Conservation (phyloP, 2,329 filamentous ascomycete species). For the Penicillium sp. region DNA sequence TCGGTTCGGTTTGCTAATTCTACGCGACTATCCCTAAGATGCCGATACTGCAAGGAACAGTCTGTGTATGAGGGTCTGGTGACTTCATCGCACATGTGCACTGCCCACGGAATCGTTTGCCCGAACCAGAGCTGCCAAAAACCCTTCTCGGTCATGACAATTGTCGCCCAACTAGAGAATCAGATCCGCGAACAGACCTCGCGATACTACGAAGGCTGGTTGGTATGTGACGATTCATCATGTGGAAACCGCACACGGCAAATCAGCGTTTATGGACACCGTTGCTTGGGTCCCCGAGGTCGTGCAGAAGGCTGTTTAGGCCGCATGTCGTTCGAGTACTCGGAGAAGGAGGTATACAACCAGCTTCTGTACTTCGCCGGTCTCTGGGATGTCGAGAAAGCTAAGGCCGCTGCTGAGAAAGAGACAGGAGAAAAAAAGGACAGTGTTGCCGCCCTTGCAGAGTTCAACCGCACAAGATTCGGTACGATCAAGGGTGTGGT, state of each 20-base stretch:
- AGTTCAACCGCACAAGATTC: slow-evolving; percentile 80
- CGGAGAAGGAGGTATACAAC: slow-evolving; percentile 90
- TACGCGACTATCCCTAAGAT: slow-evolving; percentile 72
- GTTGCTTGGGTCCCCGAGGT: slow-evolving; percentile 84
- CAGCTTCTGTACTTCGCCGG: slow-evolving; percentile 84
- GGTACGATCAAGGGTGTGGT: slow-evolving; percentile 73
- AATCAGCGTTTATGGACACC: slow-evolving; percentile 87
- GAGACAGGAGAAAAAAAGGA: slow-evolving; percentile 59
- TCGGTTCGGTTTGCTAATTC: slow-evolving; percentile 84
- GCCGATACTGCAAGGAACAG: slow-evolving; percentile 72
- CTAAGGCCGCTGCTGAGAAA: slow-evolving; percentile 55
- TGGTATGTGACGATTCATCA: slow-evolving; percentile 83
- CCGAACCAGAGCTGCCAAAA: slow-evolving; percentile 61
- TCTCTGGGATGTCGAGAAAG: slow-evolving; percentile 88
- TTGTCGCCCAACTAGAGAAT: slow-evolving; percentile 83
- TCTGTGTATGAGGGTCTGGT: slow-evolving; percentile 76
- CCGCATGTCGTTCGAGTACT: slow-evolving; percentile 82
- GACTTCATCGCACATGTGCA: slow-evolving; percentile 59
- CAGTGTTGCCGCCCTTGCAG: slow-evolving; percentile 68
- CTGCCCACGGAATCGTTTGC: slow-evolving; percentile 74
- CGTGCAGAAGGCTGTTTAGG: slow-evolving; percentile 82
- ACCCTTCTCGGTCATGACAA: slow-evolving; percentile 65
- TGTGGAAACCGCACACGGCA: slow-evolving; percentile 86
- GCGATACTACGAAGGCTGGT: slow-evolving; percentile 88
- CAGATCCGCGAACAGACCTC: slow-evolving; percentile 76